Evolutionary conservation across 805 yeast genomes (phyloP).

Genomic region (Yarrowia sp.): DNA sequence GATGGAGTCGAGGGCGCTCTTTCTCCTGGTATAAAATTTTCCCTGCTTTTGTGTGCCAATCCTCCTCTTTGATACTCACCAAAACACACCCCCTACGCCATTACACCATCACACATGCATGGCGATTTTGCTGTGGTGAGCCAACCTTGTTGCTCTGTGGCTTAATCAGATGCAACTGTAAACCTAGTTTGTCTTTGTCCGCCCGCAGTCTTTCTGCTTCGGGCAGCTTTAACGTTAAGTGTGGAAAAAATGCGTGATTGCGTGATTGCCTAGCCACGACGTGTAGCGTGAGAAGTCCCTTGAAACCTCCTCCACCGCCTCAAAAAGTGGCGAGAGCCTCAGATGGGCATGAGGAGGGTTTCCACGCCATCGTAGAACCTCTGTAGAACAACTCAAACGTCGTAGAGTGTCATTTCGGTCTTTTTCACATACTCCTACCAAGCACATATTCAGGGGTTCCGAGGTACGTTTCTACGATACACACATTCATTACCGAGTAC

Average conservation of each 20-base stretch:
- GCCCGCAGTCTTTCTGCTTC: conserved; percentile 15
- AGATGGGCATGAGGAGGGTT: too few relatives aligned
- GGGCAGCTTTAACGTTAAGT: not conserved
- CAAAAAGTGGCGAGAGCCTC: too few relatives aligned
- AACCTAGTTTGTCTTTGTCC: not conserved
- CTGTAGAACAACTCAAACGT: too few relatives aligned
- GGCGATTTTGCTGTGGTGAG: not conserved
- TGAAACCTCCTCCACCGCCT: not conserved
- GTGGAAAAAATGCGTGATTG: not conserved
- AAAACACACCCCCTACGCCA: not conserved
- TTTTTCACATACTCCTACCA: too few relatives aligned
- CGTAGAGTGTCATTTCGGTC: too few relatives aligned
- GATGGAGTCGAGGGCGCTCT: not conserved
- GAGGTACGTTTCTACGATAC: too few relatives aligned
- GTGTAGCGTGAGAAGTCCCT: not conserved
- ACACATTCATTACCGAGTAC: too few relatives aligned
- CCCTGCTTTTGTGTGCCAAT: not conserved
- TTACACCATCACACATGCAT: conserved; percentile 25
- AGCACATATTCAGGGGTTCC: too few relatives aligned
- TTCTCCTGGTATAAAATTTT: too few relatives aligned
- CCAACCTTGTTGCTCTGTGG: not conserved
- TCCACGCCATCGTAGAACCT: too few relatives aligned
- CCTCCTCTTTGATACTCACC: not conserved
- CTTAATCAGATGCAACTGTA: conserved; percentile 23
- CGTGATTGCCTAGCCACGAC: conserved; percentile 10